These are phyloP conservation scores for Suillus decipiens DNA, from an alignment of 768 basidiomycete species.

Conservation along the genomic window DNA sequence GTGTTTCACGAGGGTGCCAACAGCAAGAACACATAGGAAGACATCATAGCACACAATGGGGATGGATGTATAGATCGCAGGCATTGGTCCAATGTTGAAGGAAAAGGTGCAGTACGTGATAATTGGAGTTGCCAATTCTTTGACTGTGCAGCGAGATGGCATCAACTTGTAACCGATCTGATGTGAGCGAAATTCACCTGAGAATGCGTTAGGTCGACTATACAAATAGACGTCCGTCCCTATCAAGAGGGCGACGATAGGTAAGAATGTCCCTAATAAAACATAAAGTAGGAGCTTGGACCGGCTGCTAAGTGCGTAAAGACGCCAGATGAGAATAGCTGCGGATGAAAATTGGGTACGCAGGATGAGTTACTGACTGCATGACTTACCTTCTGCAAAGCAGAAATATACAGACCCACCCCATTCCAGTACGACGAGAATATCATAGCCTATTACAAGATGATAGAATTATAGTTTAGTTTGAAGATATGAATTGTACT, in stretches of 20 bases:
- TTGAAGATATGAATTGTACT: background rate
- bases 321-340: background rate
- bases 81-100: background rate
- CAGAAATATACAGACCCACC: background rate
- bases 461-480: too few species aligned
- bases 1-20: background rate
- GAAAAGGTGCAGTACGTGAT: background rate
- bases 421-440: background rate
- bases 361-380: too few species aligned
- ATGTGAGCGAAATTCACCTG: background rate
- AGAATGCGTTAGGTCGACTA: background rate
- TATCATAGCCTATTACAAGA: background rate
- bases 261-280: background rate
- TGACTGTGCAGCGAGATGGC: background rate
- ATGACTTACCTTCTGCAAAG: background rate
- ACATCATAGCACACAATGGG: background rate
- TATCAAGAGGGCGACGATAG: background rate
- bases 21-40: background rate
- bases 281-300: background rate
- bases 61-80: background rate
- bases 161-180: background rate
- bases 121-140: background rate
- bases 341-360: background rate
- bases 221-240: background rate
- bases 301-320: background rate